A percentile compares a stretch with the other conserved stretches of the same genome.
Evolutionary conservation across 1,284 basidiomycete genomes (phyloP).

Genomic region (Ustilago crameri): DNA sequence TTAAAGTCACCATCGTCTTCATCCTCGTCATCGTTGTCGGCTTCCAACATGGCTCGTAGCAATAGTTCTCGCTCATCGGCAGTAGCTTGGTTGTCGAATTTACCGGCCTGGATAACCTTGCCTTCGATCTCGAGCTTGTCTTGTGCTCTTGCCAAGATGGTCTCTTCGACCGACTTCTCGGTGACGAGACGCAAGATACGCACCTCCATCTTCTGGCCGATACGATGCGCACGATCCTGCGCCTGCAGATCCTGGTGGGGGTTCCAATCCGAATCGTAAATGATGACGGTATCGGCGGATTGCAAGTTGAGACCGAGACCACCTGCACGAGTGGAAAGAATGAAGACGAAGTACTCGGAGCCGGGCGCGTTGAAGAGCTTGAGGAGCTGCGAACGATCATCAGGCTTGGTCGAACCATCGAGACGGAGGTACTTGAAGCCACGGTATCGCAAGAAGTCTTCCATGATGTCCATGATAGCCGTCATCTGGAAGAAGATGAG

Average conservation of each 20-base stretch:
- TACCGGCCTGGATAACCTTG: constrained; percentile 88
- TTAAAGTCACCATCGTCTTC: constrained; percentile 85
- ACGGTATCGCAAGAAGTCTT: constrained; percentile 93
- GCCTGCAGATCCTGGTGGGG: constrained; percentile 82
- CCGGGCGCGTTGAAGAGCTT: constrained; percentile 89
- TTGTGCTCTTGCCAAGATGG: constrained; percentile 91
- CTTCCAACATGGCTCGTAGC: constrained; percentile 74
- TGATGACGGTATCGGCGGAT: constrained; percentile 98
- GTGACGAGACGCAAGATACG: constrained; percentile 96
- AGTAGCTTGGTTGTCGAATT: constrained; percentile 98
- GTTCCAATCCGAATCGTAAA: constrained; percentile 75
- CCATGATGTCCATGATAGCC: constrained; percentile 99
- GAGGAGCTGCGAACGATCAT: constrained; percentile 91
- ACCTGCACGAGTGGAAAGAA: constrained; percentile 88
- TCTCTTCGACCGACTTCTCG: constrained; percentile 97
- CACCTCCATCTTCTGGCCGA: constrained; percentile 98
- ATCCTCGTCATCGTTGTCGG: constrained; percentile 67
- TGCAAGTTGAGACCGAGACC: constrained; percentile 97
- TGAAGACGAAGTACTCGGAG: constrained; percentile 90
- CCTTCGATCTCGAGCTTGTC: constrained; percentile 99
- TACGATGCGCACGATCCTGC: constrained; percentile 89
- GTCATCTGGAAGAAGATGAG: constrained; percentile 99
- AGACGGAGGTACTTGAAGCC: constrained; percentile 91
- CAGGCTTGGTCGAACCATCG: constrained; percentile 97
- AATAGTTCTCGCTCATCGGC: constrained; percentile 97